phyloP scores from a whole-genome alignment of 768 basidiomycete species.

The Phanerochaete carnosa region DNA sequence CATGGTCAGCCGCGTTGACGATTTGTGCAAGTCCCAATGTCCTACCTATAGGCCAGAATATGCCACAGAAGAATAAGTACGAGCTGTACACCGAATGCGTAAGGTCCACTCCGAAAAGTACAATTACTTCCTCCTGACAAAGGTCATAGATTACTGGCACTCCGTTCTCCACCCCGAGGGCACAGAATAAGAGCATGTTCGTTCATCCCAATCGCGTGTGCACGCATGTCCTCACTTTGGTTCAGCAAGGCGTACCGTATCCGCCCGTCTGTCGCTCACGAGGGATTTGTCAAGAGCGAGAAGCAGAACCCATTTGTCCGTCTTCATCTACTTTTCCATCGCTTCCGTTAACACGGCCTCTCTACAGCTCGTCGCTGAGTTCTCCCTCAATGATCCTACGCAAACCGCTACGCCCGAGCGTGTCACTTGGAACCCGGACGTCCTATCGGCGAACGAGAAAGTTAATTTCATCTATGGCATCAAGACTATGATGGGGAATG shows the following conservation, averaged over 20 bases:
- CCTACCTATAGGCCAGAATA: conserved; percentile 58
- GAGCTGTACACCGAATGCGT: conserved; percentile 60
- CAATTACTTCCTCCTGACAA: background rate
- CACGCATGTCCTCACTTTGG: background rate
- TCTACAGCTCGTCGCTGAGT: conserved; percentile 65
- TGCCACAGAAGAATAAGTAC: conserved; percentile 60
- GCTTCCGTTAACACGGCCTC: too few species aligned
- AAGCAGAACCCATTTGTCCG: conserved; percentile 58
- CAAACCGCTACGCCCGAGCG: conserved; percentile 62
- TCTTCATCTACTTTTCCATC: too few species aligned
- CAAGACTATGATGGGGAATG: conserved; percentile 62
- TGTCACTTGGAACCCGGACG: conserved; percentile 63
- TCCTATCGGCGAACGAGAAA: conserved; percentile 36
- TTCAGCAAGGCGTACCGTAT: conserved; percentile 64
- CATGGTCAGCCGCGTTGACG: too few species aligned
- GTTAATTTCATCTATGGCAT: conserved; percentile 58
- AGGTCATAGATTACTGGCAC: conserved; percentile 51
- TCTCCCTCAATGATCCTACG: conserved; percentile 56
- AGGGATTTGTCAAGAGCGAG: conserved; percentile 46
- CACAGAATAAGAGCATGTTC: conserved; percentile 53
- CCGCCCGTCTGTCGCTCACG: conserved; percentile 61
- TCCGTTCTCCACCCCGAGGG: conserved; percentile 59
- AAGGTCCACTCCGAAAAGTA: conserved; percentile 15
- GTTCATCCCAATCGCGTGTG: conserved; percentile 3
- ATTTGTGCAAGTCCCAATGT: conserved; percentile 56